These are phyloP conservation scores for Hypoxylon sp. DNA, from an alignment of 2,329 filamentous ascomycete species.

Conservation along the genomic window DNA sequence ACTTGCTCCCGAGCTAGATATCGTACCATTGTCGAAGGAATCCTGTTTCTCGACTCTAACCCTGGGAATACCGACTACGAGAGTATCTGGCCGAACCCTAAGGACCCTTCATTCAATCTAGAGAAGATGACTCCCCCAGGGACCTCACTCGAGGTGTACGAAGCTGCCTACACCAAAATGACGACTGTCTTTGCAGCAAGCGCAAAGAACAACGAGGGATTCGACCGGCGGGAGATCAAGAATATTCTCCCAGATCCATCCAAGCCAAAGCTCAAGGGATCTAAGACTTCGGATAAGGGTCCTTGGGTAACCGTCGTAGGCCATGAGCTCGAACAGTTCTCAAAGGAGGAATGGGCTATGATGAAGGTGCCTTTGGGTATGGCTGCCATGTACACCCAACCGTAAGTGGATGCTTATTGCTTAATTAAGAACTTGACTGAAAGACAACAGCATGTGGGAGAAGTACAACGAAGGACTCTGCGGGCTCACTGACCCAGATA, in stretches of 20 bases:
- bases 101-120: conserved; percentile 38
- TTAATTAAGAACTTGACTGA: conserved; percentile 11
- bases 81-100: conserved; percentile 42
- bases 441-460: conserved; percentile 42
- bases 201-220: conserved; percentile 42
- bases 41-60: conserved; percentile 47
- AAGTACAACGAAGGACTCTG: conserved; percentile 45
- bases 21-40: conserved; percentile 38
- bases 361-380: conserved; percentile 44
- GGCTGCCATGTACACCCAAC: conserved; percentile 43
- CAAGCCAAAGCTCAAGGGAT: conserved; percentile 41
- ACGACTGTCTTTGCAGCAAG: conserved; percentile 41
- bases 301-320: conserved; percentile 44
- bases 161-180: conserved; percentile 39
- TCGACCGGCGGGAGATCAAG: conserved; percentile 41
- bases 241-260: conserved; percentile 40
- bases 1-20: conserved; percentile 21
- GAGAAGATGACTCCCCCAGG: conserved; percentile 36
- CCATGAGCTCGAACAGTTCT: conserved; percentile 45
- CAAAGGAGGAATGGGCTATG: conserved; percentile 41
- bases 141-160: conserved; percentile 42
- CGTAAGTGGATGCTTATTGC: conserved; percentile 34
- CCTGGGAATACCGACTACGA: conserved; percentile 44
- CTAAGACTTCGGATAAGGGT: conserved; percentile 33
- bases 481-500: conserved; percentile 40